Evolutionary conservation across 2,329 filamentous ascomycete genomes (phyloP).

Genomic region (Ceratocystis ficicola): DNA sequence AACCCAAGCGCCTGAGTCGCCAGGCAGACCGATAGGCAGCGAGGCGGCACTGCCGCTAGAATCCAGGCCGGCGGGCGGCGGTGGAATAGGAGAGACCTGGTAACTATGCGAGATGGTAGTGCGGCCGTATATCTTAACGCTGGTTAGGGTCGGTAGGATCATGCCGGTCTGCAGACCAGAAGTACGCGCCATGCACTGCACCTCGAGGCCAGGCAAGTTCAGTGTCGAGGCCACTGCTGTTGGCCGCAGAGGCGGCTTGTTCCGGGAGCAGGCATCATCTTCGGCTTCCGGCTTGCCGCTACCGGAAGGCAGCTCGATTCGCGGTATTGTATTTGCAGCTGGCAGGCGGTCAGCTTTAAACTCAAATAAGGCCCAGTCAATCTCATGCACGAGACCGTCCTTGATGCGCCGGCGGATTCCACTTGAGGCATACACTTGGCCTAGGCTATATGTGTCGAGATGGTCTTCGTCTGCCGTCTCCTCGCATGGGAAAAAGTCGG

Average conservation of each 20-base stretch:
- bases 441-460: constrained; percentile 65
- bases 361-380: constrained; percentile 88
- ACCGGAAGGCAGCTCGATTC: constrained; percentile 23
- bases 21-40: constrained; percentile 54
- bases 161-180: constrained; percentile 69
- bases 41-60: constrained; percentile 15
- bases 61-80: constrained; percentile 3
- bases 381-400: constrained; percentile 68
- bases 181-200: constrained; percentile 81
- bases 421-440: constrained; percentile 78
- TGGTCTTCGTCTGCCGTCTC: constrained; percentile 69
- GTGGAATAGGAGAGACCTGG: constrained; percentile 34
- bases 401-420: constrained; percentile 68
- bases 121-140: constrained; percentile 79
- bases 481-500: constrained; percentile 59
- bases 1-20: constrained; percentile 89
- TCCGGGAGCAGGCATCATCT: constrained; percentile 18
- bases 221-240: constrained; percentile 46
- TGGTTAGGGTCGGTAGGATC: constrained; percentile 64
- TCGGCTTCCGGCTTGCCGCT: constrained; percentile 20
- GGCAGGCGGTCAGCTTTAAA: constrained; percentile 62
- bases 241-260: constrained; percentile 38
- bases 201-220: constrained; percentile 59
- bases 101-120: constrained; percentile 64
- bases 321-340: constrained; percentile 55